Evolutionary conservation across 768 basidiomycete species (phyloP).

Genomic region (Russula sp.): DNA sequence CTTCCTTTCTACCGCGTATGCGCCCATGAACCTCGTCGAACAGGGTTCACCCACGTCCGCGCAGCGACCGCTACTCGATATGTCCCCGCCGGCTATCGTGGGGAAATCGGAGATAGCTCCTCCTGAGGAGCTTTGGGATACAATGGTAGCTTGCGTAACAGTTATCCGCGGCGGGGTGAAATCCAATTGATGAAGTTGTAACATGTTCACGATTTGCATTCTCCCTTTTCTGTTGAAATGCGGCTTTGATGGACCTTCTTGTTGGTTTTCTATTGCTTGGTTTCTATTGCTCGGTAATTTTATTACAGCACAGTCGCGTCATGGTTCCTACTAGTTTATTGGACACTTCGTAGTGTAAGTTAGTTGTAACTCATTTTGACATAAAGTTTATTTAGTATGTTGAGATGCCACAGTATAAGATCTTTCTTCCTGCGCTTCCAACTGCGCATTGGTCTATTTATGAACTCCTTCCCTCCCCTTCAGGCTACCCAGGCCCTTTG

Average conservation of each 20-base stretch:
- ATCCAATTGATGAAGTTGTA: neutral
- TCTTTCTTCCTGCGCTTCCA: neutral
- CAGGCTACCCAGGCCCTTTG: neutral
- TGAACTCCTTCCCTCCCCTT: neutral
- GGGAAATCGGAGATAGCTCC: constrained; percentile 13
- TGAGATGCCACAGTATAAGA: neutral
- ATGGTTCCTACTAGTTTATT: neutral
- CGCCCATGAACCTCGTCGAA: constrained; percentile 49
- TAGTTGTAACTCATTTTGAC: neutral
- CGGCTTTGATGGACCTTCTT: neutral
- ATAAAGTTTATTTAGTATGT: neutral
- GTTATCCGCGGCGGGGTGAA: constrained; percentile 30
- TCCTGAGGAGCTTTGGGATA: constrained; percentile 36
- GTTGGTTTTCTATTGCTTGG: neutral
- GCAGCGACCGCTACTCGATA: neutral
- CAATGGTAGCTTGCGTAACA: constrained; percentile 35
- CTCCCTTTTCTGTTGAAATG: neutral
- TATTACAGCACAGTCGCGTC: neutral
- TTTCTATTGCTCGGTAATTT: neutral
- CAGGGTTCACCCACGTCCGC: constrained; percentile 37
- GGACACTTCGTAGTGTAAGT: neutral
- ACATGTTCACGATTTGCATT: neutral
- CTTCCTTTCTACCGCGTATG: constrained; percentile 52
- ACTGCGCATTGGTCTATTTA: neutral
- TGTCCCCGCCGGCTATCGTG: neutral